These are phyloP conservation scores for Claviceps pusilla DNA, from an alignment of 2,329 filamentous ascomycete genomes.

Conservation along the genomic window DNA sequence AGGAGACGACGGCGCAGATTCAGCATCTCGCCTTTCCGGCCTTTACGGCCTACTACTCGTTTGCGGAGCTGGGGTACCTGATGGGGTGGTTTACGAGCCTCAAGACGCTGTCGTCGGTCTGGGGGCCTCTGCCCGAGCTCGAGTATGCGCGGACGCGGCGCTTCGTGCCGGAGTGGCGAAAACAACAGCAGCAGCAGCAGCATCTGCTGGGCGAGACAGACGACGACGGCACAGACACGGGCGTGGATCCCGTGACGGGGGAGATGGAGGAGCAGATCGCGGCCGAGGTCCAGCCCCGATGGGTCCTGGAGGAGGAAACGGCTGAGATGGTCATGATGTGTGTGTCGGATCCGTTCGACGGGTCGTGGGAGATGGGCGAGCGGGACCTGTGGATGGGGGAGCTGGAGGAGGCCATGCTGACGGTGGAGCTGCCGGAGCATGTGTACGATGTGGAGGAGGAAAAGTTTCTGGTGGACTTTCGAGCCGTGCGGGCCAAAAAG, in stretches of 20 bases:
- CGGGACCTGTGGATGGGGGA: slow-evolving; percentile 9
- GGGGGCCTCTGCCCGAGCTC: slow-evolving; percentile 10
- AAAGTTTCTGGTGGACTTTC: slow-evolving; percentile 3
- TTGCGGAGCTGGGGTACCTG: slow-evolving; percentile 5
- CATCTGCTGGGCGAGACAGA: neutral
- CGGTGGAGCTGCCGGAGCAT: neutral
- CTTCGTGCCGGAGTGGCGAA: neutral
- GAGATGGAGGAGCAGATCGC: slow-evolving; percentile 1
- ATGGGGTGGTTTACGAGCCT: slow-evolving; percentile 9
- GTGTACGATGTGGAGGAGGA: slow-evolving; percentile 2
- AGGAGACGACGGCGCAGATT: slow-evolving; percentile 6
- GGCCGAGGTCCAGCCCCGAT: slow-evolving; percentile 5
- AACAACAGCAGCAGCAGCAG: neutral
- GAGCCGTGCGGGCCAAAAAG: slow-evolving; percentile 2
- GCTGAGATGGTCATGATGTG: slow-evolving; percentile 8
- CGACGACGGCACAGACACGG: slow-evolving; percentile 1
- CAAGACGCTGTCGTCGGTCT: slow-evolving; percentile 10
- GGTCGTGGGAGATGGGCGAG: slow-evolving; percentile 7
- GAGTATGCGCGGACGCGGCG: neutral
- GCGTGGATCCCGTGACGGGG: neutral
- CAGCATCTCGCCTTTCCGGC: slow-evolving; percentile 13
- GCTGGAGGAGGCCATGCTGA: slow-evolving; percentile 4
- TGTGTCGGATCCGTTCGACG: slow-evolving; percentile 2
- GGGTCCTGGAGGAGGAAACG: slow-evolving; percentile 5
- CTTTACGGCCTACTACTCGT: slow-evolving; percentile 13